Evolutionary conservation across 441 rosid genomes (phyloP).

Genomic region (Pelargonium cotyledonis): DNA sequence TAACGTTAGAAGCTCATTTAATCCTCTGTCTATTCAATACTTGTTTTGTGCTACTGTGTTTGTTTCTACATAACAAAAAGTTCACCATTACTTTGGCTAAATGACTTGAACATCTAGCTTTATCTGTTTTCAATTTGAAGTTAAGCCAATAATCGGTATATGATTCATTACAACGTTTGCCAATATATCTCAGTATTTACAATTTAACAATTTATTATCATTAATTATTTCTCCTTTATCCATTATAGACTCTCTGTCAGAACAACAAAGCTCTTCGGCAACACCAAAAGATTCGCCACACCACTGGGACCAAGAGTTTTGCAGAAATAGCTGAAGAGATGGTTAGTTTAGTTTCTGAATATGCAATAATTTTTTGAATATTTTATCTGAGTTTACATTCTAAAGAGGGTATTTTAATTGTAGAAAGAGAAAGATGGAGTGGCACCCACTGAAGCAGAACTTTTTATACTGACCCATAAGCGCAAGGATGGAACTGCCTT

Average conservation of each 20-base stretch:
- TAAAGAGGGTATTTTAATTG: background rate
- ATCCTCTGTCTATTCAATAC: too few relatives aligned
- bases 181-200: background rate
- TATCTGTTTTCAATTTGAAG: background rate
- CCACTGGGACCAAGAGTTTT: background rate
- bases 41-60: too few relatives aligned
- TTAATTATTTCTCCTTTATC: background rate
- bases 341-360: background rate
- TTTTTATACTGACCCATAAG: background rate
- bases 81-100: background rate
- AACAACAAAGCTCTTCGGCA: background rate
- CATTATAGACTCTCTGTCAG: background rate
- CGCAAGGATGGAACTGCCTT: slow-evolving; percentile 5
- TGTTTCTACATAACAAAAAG: background rate
- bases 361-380: background rate
- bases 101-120: background rate
- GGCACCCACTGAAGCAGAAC: slow-evolving; percentile 1
- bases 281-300: background rate
- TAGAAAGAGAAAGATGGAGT: slow-evolving; percentile 4
- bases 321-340: slow-evolving; percentile 1
- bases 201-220: background rate
- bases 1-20: background rate
- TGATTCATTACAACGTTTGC: background rate
- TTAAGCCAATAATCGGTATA: background rate
- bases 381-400: background rate